phyloP scores from a whole-genome alignment of 176 grass and related monocot species.

The Hsuehochloa calcarea region DNA sequence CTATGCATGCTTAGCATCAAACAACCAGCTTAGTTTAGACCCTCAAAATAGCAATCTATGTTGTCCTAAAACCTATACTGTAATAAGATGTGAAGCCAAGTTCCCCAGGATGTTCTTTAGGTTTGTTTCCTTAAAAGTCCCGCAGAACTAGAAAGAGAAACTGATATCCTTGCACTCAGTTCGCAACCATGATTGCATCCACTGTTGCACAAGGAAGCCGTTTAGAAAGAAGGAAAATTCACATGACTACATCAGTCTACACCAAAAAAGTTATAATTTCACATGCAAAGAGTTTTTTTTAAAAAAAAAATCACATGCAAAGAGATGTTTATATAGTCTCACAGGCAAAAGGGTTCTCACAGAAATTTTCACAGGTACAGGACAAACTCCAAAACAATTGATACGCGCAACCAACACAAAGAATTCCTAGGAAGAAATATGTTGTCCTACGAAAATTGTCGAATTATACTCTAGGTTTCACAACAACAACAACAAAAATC shows the following conservation, averaged over 20 bases:
- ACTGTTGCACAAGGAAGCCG: background rate
- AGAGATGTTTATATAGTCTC: background rate
- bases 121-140: background rate
- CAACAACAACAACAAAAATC: background rate
- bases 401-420: background rate
- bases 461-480: background rate
- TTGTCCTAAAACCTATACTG: background rate
- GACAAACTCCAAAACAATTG: background rate
- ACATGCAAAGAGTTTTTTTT: background rate
- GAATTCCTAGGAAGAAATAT: background rate
- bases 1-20: conserved; percentile 8
- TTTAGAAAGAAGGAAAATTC: background rate
- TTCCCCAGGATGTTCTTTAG: background rate
- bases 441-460: background rate
- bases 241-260: background rate
- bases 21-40: background rate
- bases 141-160: background rate
- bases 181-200: background rate
- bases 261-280: background rate
- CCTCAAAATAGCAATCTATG: background rate
- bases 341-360: background rate
- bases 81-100: background rate
- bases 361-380: background rate
- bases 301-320: background rate
- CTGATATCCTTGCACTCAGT: background rate